These are phyloP conservation scores for Cornus kousa DNA, from an alignment of 148 eudicot species.

Conservation along the genomic window DNA sequence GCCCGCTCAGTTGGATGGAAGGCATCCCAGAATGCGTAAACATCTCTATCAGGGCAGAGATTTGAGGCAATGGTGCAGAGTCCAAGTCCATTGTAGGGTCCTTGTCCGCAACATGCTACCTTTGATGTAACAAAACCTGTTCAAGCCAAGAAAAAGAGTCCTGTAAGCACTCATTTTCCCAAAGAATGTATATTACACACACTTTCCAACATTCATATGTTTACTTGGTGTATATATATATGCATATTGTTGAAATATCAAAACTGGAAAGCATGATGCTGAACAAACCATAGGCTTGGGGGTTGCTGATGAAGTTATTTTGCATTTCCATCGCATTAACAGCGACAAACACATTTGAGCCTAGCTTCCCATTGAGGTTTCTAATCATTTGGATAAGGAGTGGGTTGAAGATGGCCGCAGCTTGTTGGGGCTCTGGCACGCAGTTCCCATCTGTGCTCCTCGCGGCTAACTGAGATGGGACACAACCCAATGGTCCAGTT, in stretches of 20 bases:
- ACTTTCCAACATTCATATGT: too few relatives aligned
- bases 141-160: background rate
- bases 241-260: too few relatives aligned
- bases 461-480: conserved; percentile 57
- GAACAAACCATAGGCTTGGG: conserved; percentile 54
- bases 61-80: conserved; percentile 38
- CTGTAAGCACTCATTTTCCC: too few relatives aligned
- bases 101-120: conserved; percentile 63
- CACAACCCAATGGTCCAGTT: conserved; percentile 83
- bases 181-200: too few relatives aligned
- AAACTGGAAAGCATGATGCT: background rate
- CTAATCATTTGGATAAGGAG: conserved; percentile 30
- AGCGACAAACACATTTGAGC: conserved; percentile 50
- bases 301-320: conserved; percentile 52
- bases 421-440: conserved; percentile 33
- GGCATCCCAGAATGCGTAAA: conserved; percentile 47
- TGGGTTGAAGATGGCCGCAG: conserved; percentile 39
- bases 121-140: conserved; percentile 49
- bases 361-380: conserved; percentile 17
- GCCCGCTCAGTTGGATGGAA: conserved; percentile 55
- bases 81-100: conserved; percentile 55
- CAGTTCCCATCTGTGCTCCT: conserved; percentile 52
- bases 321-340: conserved; percentile 44
- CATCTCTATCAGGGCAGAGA: conserved; percentile 33
- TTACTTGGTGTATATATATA: too few relatives aligned